These are phyloP conservation scores for Camellia lanceoleosa DNA, from an alignment of 148 eudicot genomes.

Conservation along the genomic window DNA sequence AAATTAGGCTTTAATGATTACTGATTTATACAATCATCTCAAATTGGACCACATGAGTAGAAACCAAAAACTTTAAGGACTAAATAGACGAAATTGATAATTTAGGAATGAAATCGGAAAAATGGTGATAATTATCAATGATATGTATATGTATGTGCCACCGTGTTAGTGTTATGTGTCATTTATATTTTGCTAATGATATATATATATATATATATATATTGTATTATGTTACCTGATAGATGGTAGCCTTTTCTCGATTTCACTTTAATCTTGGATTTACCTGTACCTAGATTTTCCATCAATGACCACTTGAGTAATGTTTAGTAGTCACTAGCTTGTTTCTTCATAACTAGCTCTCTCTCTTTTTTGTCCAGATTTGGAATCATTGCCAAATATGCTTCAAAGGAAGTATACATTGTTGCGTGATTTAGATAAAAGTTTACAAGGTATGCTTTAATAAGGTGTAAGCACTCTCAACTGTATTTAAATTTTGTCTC, in stretches of 20 bases:
- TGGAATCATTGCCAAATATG: conserved; percentile 77
- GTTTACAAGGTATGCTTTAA: conserved; percentile 66
- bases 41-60: too few species aligned
- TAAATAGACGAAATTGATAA: too few species aligned
- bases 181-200: neutral
- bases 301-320: neutral
- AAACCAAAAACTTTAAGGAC: too few species aligned
- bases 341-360: neutral
- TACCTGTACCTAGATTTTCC: neutral
- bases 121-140: neutral
- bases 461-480: conserved; percentile 5
- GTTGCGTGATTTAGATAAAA: conserved; percentile 81
- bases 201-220: neutral
- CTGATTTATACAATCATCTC: too few species aligned
- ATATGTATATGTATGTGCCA: neutral
- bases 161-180: neutral
- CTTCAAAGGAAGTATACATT: conserved; percentile 80
- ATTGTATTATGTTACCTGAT: neutral
- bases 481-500: neutral
- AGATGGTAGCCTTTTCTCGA: neutral
- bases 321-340: neutral
- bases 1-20: too few species aligned
- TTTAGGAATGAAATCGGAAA: too few species aligned
- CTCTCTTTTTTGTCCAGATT: conserved; percentile 36
- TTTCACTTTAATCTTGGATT: neutral